A percentile compares a stretch with the other conserved stretches of the same genome.
Evolutionary conservation across 768 basidiomycete species (phyloP).

Genomic region (Lactarius evosmus): DNA sequence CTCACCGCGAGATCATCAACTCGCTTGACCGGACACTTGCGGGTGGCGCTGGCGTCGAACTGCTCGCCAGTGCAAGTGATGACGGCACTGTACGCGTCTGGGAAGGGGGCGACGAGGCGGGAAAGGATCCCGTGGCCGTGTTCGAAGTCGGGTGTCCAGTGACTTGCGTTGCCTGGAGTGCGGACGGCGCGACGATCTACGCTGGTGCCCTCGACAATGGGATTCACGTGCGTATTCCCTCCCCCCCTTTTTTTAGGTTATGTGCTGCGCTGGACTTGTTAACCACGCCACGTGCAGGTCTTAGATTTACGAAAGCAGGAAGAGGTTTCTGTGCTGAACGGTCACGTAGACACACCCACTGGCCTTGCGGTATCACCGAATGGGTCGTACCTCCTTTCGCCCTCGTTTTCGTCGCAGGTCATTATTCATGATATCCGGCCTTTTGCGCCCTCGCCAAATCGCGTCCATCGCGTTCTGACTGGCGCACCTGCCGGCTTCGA

Average conservation of each 20-base stretch:
- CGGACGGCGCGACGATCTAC: conserved; percentile 85
- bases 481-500: conserved; percentile 97
- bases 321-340: conserved; percentile 73
- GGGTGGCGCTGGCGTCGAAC: conserved; percentile 77
- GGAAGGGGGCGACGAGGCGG: conserved; percentile 78
- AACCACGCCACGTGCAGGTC: conserved; percentile 45
- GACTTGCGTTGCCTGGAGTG: conserved; percentile 89
- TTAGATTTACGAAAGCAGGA: conserved; percentile 87
- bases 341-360: conserved; percentile 91
- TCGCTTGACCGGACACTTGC: conserved; percentile 82
- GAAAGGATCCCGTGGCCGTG: conserved; percentile 70
- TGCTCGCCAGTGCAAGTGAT: conserved; percentile 85
- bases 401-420: conserved; percentile 84
- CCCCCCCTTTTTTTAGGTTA: neutral
- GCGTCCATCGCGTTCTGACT: conserved; percentile 71
- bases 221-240: conserved; percentile 68
- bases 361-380: conserved; percentile 91
- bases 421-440: conserved; percentile 92
- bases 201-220: conserved; percentile 95
- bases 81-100: conserved; percentile 91
- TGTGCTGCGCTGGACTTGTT: neutral
- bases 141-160: conserved; percentile 88
- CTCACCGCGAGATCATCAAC: conserved; percentile 91
- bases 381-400: conserved; percentile 83
- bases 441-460: conserved; percentile 80